Evolutionary conservation across 306 rosid genomes (phyloP).

Genomic region (Vigna reflexopilosa): DNA sequence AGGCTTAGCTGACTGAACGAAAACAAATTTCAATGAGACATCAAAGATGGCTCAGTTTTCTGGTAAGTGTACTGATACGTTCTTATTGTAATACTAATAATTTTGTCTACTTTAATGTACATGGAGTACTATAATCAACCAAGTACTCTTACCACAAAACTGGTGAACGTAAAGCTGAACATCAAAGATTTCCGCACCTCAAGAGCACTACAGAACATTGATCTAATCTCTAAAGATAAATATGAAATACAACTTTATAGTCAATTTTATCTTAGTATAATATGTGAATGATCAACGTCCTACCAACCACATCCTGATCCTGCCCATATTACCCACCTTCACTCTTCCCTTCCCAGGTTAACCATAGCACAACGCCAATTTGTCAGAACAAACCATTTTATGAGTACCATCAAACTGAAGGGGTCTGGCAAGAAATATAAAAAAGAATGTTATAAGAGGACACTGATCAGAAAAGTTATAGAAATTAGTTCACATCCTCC

Average conservation of each 20-base stretch:
- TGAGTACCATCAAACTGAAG: too few relatives aligned
- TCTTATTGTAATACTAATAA: background rate
- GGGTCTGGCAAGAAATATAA: too few relatives aligned
- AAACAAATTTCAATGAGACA: background rate
- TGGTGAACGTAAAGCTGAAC: constrained; percentile 19
- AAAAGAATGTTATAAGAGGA: background rate
- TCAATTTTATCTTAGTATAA: too few relatives aligned
- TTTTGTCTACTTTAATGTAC: background rate
- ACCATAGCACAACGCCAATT: too few relatives aligned
- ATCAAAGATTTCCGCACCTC: background rate
- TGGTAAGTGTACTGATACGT: background rate
- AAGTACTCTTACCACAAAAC: constrained; percentile 14
- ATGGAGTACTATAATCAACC: background rate
- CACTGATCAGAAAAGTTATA: background rate
- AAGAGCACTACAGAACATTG: background rate
- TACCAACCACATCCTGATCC: too few relatives aligned
- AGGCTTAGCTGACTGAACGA: background rate
- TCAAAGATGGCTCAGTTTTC: constrained; percentile 9
- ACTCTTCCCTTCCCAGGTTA: too few relatives aligned
- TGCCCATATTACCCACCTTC: too few relatives aligned
- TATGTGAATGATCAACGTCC: too few relatives aligned
- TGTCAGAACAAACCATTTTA: too few relatives aligned
- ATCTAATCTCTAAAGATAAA: constrained; percentile 17
- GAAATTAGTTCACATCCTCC: too few relatives aligned
- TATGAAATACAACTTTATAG: too few relatives aligned